Conservation (phyloP, 768 basidiomycete species). For the Auriscalpium microsporum region DNA sequence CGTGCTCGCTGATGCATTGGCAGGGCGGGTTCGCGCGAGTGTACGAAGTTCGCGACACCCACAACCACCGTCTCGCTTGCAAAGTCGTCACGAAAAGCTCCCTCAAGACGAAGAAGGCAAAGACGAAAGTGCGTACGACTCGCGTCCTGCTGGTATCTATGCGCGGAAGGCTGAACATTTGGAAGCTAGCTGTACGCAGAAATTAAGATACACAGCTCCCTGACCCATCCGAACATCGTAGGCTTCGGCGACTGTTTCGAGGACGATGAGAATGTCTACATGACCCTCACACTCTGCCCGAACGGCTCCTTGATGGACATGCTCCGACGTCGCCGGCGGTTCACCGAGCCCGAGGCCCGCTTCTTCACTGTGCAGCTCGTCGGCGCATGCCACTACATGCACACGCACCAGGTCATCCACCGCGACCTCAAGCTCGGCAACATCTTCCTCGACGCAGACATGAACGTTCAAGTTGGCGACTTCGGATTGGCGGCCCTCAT, state of each 20-base stretch:
- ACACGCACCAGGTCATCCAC: constrained; percentile 92
- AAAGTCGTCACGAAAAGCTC: constrained; percentile 91
- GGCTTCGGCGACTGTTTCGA: constrained; percentile 91
- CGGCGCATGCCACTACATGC: constrained; percentile 97
- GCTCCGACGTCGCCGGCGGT: constrained; percentile 76
- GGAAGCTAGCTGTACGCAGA: constrained; percentile 81
- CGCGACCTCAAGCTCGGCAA: constrained; percentile 96
- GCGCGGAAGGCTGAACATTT: not conserved
- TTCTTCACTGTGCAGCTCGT: constrained; percentile 93
- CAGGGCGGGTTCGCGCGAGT: constrained; percentile 94
- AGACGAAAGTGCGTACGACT: constrained; percentile 68
- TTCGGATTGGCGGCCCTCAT: constrained; percentile 96
- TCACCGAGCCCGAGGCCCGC: constrained; percentile 87
- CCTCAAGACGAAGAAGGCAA: constrained; percentile 92
- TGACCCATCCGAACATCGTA: constrained; percentile 90
- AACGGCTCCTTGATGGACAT: constrained; percentile 89
- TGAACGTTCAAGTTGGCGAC: constrained; percentile 97
- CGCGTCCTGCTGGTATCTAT: no score
- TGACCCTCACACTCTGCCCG: constrained; percentile 88
- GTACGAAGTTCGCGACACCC: constrained; percentile 79
- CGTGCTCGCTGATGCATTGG: not conserved
- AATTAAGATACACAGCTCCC: constrained; percentile 92
- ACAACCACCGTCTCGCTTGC: constrained; percentile 65
- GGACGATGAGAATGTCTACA: constrained; percentile 92
- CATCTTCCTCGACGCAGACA: constrained; percentile 80